Percentiles rank a stretch among this genome's conserved stretches.
These are phyloP conservation scores for Pichia cabralensis DNA, from an alignment of 805 yeast genomes.

Conservation along the genomic window DNA sequence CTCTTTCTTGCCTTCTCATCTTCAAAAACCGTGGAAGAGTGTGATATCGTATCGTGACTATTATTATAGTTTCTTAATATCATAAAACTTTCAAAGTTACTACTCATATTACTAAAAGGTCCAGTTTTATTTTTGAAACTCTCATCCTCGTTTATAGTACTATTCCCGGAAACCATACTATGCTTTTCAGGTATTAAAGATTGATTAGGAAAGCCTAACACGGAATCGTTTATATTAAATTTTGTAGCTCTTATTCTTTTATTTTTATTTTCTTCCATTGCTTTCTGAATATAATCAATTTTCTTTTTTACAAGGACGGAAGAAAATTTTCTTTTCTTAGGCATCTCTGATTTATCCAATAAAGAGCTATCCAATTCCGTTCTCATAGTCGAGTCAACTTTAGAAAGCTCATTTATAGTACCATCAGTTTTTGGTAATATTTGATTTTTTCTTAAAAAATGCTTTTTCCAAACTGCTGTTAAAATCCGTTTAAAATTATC, in stretches of 20 bases:
- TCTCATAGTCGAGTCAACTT: not conserved
- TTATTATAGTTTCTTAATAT: slow-evolving; percentile 1
- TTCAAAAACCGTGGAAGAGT: not conserved
- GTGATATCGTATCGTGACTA: not conserved
- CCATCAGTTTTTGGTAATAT: not conserved
- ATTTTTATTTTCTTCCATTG: no score
- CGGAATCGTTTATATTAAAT: no score
- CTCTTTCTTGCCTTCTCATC: slow-evolving; percentile 1
- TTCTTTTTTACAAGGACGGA: slow-evolving; percentile 1
- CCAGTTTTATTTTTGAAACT: not conserved
- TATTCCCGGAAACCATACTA: no score
- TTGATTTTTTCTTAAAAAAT: not conserved
- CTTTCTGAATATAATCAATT: slow-evolving; percentile 1
- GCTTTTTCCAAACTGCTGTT: slow-evolving; percentile 4
- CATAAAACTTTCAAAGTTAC: slow-evolving; percentile 6
- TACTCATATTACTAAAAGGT: no score
- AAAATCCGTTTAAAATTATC: not conserved
- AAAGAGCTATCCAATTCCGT: not conserved
- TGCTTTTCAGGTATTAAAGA: no score
- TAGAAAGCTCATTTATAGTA: not conserved
- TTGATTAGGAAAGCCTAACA: no score
- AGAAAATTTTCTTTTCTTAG: not conserved
- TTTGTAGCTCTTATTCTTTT: no score
- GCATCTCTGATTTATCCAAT: no score
- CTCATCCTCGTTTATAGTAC: no score